Base-by-base conservation (phyloP, 495 filamentous ascomycete genomes). In the Talaromyces thailandensis region DNA sequence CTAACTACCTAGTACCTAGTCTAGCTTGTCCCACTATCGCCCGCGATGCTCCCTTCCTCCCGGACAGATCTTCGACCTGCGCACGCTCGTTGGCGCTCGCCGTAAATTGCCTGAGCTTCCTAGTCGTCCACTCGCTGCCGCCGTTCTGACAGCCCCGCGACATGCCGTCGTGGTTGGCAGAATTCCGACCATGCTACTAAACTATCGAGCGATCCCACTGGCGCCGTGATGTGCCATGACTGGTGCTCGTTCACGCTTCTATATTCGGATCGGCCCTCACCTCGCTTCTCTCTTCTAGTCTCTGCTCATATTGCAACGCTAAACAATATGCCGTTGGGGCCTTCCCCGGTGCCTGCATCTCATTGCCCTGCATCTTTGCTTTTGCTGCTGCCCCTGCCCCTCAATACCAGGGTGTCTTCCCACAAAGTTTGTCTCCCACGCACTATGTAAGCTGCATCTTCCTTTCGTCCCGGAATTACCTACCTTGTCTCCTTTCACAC, bases 401-500 rank as follows among this genome's bases (percentile, higher is more conserved):
- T 32, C 26, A 31, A 16, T 18, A 57, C 24, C 55, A 35, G 55
- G 53, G 53, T 21, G 14, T 57, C 55, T 57, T 57, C 29, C 55
- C 55, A 35, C 51, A 52, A 52, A 56, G 5, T 31, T 43, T 12
- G 16, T 52, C 48, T 25, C 4, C 48, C 48, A 52, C 37, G 40
- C 59, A 61, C 59, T 61, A 61, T 61, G 59, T 61, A 61, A 61
- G 59, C 59, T 52, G 59, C 43, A 35, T 37, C 24, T 61, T 31
- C 43, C 43, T 61, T 50, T 45, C 26, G 18, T 4, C 14, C 40
- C 25, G 23, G 9, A 23, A 23, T 59, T 26, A 12, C 51, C 26
- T 28, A 26, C 51, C 51, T 45, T 45, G 31, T 40, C 40, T 61
- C 37, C 25, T 48, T 35, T 52, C 43, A 61, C 59, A 61, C 43